phyloP scores from a whole-genome alignment of 169 alveolate genomes.

The Besnoitia besnoiti region DNA sequence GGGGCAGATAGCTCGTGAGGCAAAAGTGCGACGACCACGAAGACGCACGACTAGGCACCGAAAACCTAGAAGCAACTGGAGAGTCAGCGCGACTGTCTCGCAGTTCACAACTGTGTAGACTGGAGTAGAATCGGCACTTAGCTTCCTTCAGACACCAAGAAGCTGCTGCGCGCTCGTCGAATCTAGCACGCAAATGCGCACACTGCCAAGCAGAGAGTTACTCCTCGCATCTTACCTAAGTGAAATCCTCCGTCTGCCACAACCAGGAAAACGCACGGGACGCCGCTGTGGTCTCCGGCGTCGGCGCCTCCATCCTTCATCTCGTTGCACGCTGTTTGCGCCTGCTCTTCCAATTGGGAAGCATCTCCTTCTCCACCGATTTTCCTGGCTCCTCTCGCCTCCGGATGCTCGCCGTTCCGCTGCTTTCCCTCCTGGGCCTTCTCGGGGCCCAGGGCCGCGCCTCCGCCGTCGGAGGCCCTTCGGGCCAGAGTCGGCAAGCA shows the following conservation, averaged over 20 bases:
- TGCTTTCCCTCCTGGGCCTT: background rate
- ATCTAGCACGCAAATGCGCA: background rate
- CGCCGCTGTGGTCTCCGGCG: background rate
- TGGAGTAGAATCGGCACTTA: too few relatives aligned
- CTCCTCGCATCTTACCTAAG: background rate
- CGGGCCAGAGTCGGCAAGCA: too few relatives aligned
- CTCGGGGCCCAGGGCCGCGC: too few relatives aligned
- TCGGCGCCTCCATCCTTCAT: background rate
- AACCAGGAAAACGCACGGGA: background rate
- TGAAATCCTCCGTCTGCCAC: slow-evolving; percentile 47
- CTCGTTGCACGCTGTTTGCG: background rate
- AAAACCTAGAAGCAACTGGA: background rate
- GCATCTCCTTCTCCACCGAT: background rate
- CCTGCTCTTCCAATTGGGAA: too few relatives aligned
- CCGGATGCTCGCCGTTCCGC: background rate
- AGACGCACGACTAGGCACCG: background rate
- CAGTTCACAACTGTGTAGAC: too few relatives aligned
- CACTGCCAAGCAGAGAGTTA: background rate
- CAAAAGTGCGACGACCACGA: background rate
- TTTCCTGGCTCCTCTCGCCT: background rate
- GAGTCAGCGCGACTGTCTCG: too few relatives aligned
- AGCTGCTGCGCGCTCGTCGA: too few relatives aligned
- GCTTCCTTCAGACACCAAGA: too few relatives aligned
- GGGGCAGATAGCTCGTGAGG: background rate
- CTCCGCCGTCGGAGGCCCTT: too few relatives aligned